Evolutionary conservation across 2,329 filamentous ascomycete species (phyloP).

Genomic region (Drechslerella dactyloides): DNA sequence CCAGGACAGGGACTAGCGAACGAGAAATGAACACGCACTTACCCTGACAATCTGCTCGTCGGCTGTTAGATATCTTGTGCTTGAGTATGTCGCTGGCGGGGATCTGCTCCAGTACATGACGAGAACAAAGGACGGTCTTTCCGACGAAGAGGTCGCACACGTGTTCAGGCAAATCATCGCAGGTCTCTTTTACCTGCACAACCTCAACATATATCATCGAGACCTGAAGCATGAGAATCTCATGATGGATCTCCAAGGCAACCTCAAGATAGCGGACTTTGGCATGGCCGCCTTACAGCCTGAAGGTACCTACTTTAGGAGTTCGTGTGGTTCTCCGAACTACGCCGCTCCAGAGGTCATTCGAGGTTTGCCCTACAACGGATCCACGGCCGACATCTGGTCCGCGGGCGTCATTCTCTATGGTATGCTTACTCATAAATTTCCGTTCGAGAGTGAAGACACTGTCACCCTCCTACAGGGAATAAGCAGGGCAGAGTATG

Average conservation of each 20-base stretch:
- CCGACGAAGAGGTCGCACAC: slow-evolving; percentile 78
- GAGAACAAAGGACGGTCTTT: slow-evolving; percentile 71
- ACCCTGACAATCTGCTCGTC: not conserved
- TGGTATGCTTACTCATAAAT: slow-evolving; percentile 79
- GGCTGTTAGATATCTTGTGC: slow-evolving; percentile 77
- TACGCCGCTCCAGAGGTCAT: slow-evolving; percentile 95
- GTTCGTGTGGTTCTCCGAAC: slow-evolving; percentile 93
- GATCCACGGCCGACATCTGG: slow-evolving; percentile 90
- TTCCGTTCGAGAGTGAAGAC: slow-evolving; percentile 79
- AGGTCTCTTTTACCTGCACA: slow-evolving; percentile 89
- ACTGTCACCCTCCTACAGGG: slow-evolving; percentile 68
- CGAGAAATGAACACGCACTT: not conserved
- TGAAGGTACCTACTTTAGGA: slow-evolving; percentile 76
- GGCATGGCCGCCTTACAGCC: slow-evolving; percentile 96
- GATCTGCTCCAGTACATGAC: slow-evolving; percentile 90
- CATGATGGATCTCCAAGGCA: slow-evolving; percentile 74
- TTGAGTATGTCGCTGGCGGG: slow-evolving; percentile 85
- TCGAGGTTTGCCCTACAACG: slow-evolving; percentile 76
- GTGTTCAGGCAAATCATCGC: slow-evolving; percentile 94
- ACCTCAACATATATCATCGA: slow-evolving; percentile 92
- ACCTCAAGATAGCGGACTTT: slow-evolving; percentile 95
- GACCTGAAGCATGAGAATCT: slow-evolving; percentile 98
- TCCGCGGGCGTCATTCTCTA: slow-evolving; percentile 90
- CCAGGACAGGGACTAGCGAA: not conserved
- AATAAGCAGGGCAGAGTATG: slow-evolving; percentile 67